Conservation (phyloP, 805 yeast genomes). For the Wickerhamomyces pijperi region DNA sequence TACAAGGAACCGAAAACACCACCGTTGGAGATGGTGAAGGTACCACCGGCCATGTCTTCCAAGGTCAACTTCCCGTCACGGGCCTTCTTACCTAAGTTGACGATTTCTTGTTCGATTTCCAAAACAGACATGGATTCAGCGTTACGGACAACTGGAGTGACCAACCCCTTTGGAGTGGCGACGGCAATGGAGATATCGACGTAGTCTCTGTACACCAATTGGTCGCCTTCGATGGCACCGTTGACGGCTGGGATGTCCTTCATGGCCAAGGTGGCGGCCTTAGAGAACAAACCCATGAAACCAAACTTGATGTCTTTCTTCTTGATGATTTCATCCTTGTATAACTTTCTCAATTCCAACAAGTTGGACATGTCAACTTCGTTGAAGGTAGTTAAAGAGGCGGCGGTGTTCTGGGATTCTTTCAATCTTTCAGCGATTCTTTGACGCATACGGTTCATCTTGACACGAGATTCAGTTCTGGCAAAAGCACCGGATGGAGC, state of each 20-base stretch:
- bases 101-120: conserved; percentile 83
- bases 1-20: conserved; percentile 96
- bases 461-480: conserved; percentile 82
- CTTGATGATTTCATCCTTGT: conserved; percentile 93
- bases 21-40: conserved; percentile 97
- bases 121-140: conserved; percentile 84
- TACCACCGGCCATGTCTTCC: conserved; percentile 99
- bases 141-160: conserved; percentile 95
- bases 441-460: conserved; percentile 98
- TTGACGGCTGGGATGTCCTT: conserved; percentile 92
- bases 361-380: conserved; percentile 94
- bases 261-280: conserved; percentile 86
- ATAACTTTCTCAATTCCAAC: conserved; percentile 88
- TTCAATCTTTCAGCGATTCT: conserved; percentile 98
- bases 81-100: conserved; percentile 77
- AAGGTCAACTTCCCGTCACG: conserved; percentile 93
- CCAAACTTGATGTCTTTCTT: conserved; percentile 92
- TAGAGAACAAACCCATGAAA: conserved; percentile 97
- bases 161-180: conserved; percentile 98
- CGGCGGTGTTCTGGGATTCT: conserved; percentile 98
- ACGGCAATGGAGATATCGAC: conserved; percentile 94
- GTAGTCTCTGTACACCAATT: conserved; percentile 92
- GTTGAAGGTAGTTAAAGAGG: conserved; percentile 94
- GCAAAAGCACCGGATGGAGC: conserved; percentile 46
- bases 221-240: conserved; percentile 90